Conservation (phyloP, 2,329 filamentous ascomycete species). For the Colletotrichum neosansevieriae region DNA sequence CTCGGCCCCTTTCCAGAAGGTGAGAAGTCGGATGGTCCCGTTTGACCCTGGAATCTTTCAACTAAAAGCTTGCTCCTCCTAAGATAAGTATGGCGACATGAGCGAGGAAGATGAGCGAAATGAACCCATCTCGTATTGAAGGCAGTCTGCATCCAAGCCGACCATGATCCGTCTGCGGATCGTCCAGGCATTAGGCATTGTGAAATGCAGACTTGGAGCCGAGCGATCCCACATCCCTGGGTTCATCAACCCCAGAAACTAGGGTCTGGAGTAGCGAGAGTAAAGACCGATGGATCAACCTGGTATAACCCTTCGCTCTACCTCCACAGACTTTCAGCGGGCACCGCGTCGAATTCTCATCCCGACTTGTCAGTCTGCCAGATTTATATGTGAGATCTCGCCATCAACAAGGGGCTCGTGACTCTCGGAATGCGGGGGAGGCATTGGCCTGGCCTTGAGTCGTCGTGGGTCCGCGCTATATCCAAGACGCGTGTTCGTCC, state of each 20-base stretch:
- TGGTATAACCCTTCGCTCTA: neutral
- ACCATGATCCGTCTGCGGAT: neutral
- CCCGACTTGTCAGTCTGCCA: neutral
- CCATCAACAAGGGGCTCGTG: neutral
- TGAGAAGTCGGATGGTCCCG: neutral
- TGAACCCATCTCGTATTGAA: neutral
- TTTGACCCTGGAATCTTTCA: neutral
- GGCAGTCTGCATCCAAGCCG: neutral
- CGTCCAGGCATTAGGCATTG: neutral
- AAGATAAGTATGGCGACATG: neutral
- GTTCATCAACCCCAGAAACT: neutral
- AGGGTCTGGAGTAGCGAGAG: neutral
- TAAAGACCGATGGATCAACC: neutral
- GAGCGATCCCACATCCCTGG: neutral
- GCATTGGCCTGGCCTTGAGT: conserved; percentile 4
- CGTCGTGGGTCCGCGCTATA: conserved; percentile 23
- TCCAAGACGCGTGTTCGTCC: conserved; percentile 33
- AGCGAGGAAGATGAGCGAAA: neutral
- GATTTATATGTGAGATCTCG: too few relatives aligned
- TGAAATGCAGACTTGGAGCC: neutral
- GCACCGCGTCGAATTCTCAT: neutral
- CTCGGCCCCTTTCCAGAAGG: conserved; percentile 5
- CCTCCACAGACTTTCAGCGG: neutral
- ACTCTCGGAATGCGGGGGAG: conserved; percentile 28
- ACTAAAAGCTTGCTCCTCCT: neutral